phyloP scores from a whole-genome alignment of 768 basidiomycete genomes.

The Serendipita sp. region DNA sequence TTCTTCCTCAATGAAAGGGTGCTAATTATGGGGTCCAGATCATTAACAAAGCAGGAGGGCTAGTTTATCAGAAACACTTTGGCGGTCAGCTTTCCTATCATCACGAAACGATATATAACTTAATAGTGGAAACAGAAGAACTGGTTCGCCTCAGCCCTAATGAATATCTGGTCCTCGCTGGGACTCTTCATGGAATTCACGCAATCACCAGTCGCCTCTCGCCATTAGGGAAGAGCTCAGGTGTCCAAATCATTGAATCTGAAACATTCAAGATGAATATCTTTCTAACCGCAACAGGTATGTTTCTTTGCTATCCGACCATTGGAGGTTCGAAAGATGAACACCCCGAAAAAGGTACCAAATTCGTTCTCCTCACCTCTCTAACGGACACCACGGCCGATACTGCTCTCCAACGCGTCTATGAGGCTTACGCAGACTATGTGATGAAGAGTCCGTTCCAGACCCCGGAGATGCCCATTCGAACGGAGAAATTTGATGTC shows the following conservation, averaged over 20 bases:
- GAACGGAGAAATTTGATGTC: constrained; percentile 73
- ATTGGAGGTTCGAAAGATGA: neutral
- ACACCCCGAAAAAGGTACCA: constrained; percentile 47
- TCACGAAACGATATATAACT: neutral
- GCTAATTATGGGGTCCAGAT: constrained; percentile 35
- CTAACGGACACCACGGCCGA: constrained; percentile 56
- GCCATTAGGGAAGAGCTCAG: constrained; percentile 67
- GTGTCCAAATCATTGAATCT: constrained; percentile 88
- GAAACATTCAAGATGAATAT: constrained; percentile 93
- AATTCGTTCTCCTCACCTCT: constrained; percentile 86
- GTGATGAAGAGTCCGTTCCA: constrained; percentile 99
- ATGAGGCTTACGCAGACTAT: constrained; percentile 85
- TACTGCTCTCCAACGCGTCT: constrained; percentile 62
- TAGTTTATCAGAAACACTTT: constrained; percentile 87
- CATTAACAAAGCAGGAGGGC: constrained; percentile 95
- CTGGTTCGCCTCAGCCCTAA: constrained; percentile 81
- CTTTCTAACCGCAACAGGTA: constrained; percentile 79
- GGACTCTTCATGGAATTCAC: constrained; percentile 93
- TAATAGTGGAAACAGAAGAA: constrained; percentile 43
- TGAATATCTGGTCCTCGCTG: constrained; percentile 89
- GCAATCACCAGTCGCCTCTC: constrained; percentile 92
- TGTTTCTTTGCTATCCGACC: constrained; percentile 8
- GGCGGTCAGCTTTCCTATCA: constrained; percentile 39
- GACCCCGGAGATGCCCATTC: constrained; percentile 98
- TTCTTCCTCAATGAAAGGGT: neutral